Conservation (phyloP, 1,139 yeast genomes). For the Suhomyces taliae region DNA sequence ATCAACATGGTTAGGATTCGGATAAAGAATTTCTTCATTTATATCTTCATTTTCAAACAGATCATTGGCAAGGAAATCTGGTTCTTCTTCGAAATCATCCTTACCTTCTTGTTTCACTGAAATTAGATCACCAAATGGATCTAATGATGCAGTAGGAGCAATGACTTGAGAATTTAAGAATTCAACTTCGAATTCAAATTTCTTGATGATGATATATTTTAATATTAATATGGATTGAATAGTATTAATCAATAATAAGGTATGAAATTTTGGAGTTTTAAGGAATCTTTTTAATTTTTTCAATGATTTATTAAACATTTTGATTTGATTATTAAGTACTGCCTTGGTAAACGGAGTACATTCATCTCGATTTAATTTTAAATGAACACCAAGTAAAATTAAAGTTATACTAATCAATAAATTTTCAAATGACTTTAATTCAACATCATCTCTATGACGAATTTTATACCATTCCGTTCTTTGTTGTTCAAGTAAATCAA, state of each 20-base stretch:
- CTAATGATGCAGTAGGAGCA: slow-evolving; percentile 1
- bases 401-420: slow-evolving; percentile 32
- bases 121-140: slow-evolving; percentile 1
- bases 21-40: slow-evolving; percentile 18
- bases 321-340: slow-evolving; percentile 34
- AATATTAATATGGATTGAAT: slow-evolving; percentile 34
- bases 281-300: slow-evolving; percentile 19
- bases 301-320: slow-evolving; percentile 30
- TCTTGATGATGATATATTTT: slow-evolving; percentile 29
- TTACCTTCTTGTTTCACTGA: slow-evolving; percentile 1
- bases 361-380: slow-evolving; percentile 14
- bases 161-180: not conserved
- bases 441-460: slow-evolving; percentile 6
- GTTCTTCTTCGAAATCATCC: not conserved
- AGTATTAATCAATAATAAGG: slow-evolving; percentile 26
- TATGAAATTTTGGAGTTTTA: slow-evolving; percentile 14
- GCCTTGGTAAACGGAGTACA: slow-evolving; percentile 14
- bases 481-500: slow-evolving; percentile 24
- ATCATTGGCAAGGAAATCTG: not conserved
- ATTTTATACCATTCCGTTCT: slow-evolving; percentile 25
- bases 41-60: slow-evolving; percentile 11
- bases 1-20: slow-evolving; percentile 2
- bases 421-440: slow-evolving; percentile 18
- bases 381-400: slow-evolving; percentile 25
- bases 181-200: slow-evolving; percentile 12